Evolutionary conservation across 495 filamentous ascomycete genomes (phyloP), one percentile per base, ranked within the genome.

Genomic region (Penicillium longicatenatum): DNA sequence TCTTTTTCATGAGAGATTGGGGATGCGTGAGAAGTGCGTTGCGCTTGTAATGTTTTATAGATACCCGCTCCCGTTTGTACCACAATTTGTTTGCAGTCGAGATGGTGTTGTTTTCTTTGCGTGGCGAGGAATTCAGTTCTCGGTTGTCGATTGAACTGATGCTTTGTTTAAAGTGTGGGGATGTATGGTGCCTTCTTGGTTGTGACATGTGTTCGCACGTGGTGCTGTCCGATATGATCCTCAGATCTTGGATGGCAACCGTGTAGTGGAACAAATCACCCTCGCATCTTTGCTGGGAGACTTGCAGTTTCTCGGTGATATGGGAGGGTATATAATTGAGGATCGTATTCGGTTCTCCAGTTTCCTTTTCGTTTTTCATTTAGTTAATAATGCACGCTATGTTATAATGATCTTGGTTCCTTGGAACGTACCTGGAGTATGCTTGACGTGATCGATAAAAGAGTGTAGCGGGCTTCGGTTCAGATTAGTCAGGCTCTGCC

Each of bases 41-140:
- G 53, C 52, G 52, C 51, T 65, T 60, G 63, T 70, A 66, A 69
- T 66, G 54, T 26, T 63, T 69, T 69, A 66, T 62, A 67, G 72
- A 76, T 76, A 76, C 70, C 72, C 72, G 61, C 60, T 43, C 70
- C 64, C 64, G 17, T 33, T 51, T 29, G 24, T 49, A 2, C 29
- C 30, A 22, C 21, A 17, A 35, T 1, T 31, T 24, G 17, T 14
- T 21, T 42, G 29, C 30, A 31, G 33, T 24, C 12, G 29, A 19
- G 48, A 17, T 12, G 48, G 48, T 16, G 7, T 26, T 26, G 26
- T 26, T 5, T 26, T 26, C 26, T 4, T 4, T 26, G 26, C 26
- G 26, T 26, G 26, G 26, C 26, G 26, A 26, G 26, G 26, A 26
- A 26, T 26, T 6, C 26, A 6, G 26, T 26, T 26, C 26, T 26